Base-by-base conservation (phyloP, 2,329 filamentous ascomycete species). In the Dactylellina leptospora region DNA sequence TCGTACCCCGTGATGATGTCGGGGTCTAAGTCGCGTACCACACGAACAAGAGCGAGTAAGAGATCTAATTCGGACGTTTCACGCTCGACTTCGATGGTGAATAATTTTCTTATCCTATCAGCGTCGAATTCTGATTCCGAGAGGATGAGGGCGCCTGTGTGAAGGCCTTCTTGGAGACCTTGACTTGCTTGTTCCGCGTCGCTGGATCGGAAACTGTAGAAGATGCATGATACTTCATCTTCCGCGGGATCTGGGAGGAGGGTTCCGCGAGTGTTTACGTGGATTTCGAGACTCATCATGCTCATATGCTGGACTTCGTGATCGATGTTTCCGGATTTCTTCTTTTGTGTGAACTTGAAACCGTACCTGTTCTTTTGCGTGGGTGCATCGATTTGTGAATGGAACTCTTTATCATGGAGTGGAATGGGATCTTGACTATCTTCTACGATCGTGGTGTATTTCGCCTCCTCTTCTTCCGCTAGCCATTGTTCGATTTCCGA, bases 1-100 rank as follows among this genome's bases (percentile, higher is more conserved):
- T 99, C 95, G 76, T 95, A 99, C 0, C 95, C 95, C 0, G 93
- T 95, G 42, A 99, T 82, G 25, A 99, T 90, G 77, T 99, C 95
- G 0, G 95, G 95, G 78, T 99, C 95, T 76, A 90, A 85, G 2
- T 83, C 82, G 36, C 92, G 87, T 18, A 99, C 93, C 76, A 96
- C 88, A 75, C 95, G 89, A 13, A 96, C 88, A 79, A 97, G 86
- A n/a, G 87, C 86, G 44, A 90, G 90, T 78, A 99, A 87, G 27
- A 97, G 80, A 74, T 96, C 92, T 2, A 96, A 84, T 79, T 99
- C 95, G 0, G 89, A 88, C 8, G 84, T 80, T 80, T 97, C 93
- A 72, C 88, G 85, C 22, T 90, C 83, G 0, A 96, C 84, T 44
- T 92, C 87, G 0, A 88, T 82, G 10, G 81, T 79, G 2, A 86